phyloP scores from a whole-genome alignment of 2,329 filamentous ascomycete genomes.

The Phyllosticta citriasiana region DNA sequence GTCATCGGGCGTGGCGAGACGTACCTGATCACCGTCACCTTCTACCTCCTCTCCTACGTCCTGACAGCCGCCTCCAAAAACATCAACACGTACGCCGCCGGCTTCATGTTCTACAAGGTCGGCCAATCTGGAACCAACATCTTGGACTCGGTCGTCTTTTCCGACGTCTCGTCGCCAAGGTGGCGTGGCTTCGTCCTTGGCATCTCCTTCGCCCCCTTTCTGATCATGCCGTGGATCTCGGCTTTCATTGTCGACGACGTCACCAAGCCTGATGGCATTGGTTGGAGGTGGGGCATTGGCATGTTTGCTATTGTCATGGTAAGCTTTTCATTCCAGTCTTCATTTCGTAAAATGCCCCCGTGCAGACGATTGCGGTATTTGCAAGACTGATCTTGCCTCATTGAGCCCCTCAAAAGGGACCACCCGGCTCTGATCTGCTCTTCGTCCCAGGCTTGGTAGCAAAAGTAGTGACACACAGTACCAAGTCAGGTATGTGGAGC shows the following conservation, averaged over 20 bases:
- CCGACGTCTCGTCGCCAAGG: slow-evolving; percentile 32
- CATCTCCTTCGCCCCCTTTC: slow-evolving; percentile 30
- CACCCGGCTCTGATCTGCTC: too few species aligned
- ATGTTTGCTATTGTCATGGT: slow-evolving; percentile 32
- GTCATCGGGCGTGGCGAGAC: slow-evolving; percentile 32
- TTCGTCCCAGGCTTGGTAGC: too few species aligned
- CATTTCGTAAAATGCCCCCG: neutral
- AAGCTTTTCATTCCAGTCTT: neutral
- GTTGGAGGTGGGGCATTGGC: slow-evolving; percentile 37
- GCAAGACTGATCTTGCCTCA: slow-evolving; percentile 21
- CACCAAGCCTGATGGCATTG: slow-evolving; percentile 24
- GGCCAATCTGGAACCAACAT: slow-evolving; percentile 32
- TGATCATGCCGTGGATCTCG: slow-evolving; percentile 33
- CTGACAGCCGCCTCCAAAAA: slow-evolving; percentile 26
- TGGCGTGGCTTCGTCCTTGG: slow-evolving; percentile 32
- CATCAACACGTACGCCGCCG: slow-evolving; percentile 29
- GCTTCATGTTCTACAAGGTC: slow-evolving; percentile 24
- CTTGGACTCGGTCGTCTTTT: slow-evolving; percentile 33
- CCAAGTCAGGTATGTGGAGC: too few species aligned
- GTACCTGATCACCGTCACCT: slow-evolving; percentile 24
- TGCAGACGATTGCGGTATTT: neutral
- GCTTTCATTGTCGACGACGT: slow-evolving; percentile 34
- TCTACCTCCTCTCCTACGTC: slow-evolving; percentile 30
- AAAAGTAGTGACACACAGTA: too few species aligned
- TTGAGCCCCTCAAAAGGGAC: too few species aligned